Evolutionary conservation across 345 rosid genomes (phyloP).

Genomic region (Psidium guajava): DNA sequence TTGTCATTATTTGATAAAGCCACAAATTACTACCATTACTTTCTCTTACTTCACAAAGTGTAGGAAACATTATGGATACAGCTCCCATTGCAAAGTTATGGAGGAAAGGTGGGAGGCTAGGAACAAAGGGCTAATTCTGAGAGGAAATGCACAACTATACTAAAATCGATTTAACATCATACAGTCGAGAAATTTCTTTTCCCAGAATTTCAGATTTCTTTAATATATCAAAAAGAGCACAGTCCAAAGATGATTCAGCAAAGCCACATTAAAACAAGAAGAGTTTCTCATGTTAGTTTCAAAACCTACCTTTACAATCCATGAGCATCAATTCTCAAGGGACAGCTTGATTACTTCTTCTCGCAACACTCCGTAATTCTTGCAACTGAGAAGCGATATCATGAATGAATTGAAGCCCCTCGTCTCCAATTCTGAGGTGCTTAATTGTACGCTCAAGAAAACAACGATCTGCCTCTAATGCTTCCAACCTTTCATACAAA

Average conservation of each 20-base stretch:
- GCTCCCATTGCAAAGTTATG: neutral
- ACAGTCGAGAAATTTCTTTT: neutral
- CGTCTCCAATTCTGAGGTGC: slow-evolving; percentile 2
- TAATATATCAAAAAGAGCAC: neutral
- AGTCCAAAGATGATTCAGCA: neutral
- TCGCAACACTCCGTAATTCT: slow-evolving; percentile 1
- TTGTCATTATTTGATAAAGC: neutral
- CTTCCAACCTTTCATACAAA: slow-evolving; percentile 6
- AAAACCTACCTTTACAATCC: slow-evolving; percentile 4
- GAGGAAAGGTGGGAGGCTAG: neutral
- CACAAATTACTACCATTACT: neutral
- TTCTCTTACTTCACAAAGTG: neutral
- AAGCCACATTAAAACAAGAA: neutral
- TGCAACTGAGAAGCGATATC: slow-evolving; percentile 11
- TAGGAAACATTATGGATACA: neutral
- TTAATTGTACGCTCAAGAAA: slow-evolving; percentile 5
- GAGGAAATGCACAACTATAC: neutral
- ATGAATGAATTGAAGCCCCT: slow-evolving; percentile 9
- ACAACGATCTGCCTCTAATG: slow-evolving; percentile 7
- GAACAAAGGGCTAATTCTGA: neutral
- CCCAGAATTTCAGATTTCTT: neutral
- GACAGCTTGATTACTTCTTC: neutral
- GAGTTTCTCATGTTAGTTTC: neutral
- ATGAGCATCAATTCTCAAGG: neutral
- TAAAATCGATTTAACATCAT: neutral